Evolutionary conservation across 495 filamentous ascomycete genomes (phyloP), one percentile per base, ranked within the genome.

Genomic region (Neurospora hispaniola): DNA sequence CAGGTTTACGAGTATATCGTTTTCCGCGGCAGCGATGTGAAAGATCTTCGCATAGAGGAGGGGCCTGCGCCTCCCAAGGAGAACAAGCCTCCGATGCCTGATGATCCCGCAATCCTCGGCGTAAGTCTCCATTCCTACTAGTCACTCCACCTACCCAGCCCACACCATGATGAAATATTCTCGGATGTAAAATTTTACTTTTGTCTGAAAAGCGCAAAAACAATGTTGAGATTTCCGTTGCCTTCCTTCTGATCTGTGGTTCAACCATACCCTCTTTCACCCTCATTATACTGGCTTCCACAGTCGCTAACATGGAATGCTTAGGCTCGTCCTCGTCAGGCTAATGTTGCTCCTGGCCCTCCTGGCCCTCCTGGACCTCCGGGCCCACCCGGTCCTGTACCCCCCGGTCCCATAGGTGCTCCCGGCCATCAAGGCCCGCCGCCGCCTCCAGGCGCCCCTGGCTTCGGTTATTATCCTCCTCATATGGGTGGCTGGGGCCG

Each of bases 1-100:
- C 91, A 90, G 75, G 85, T 98, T 77, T 99, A 98, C 84, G 96
- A 98, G 80, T 98, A 99, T 85, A 98, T 99, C 78, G 95, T 99
- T 73, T 99, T 99, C 81, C 92, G 95, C 68, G 96, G 96, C 71
- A 97, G 94, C 81, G 96, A 99, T 86, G 96, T 99, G 78, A 98
- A 98, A 84, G 95, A 99, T 80, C 88, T 99, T 77, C 90, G 92
- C 72, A 92, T 99, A 77, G 94, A 96, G 74, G 90, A 96, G 75
- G 86, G 88, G 46, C 89, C 91, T 8, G 76, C 78, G n/a, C 75
- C 81, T 41, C 80, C 81, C 39, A 91, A 94, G 80, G 91, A 96
- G 80, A 89, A 89, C 75, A 85, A 91, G 77, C 88, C 90, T 62
- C 92, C 92, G 27, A 88, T 97, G 75, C 94, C 94, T 18, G 90